Evolutionary conservation across 371 early-diverging fungal species (phyloP), one percentile per base, ranked within the genome.

Genomic region (Cladochytrium tenue): DNA sequence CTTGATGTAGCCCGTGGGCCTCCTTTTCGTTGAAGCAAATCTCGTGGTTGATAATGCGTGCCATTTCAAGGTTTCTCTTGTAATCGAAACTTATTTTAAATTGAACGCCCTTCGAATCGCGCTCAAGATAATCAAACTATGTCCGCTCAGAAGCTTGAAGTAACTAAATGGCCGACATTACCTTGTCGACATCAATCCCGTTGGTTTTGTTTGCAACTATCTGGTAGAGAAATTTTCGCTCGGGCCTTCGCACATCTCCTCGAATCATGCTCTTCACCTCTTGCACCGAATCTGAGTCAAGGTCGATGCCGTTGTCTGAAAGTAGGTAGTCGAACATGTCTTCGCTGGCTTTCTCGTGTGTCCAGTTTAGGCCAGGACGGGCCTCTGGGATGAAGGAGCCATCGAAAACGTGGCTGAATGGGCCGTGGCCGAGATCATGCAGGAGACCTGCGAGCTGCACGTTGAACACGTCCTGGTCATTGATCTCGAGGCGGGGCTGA

Each of bases 361-460:
- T 83, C 95, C 96, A 97, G 2, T 73, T 43, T 1, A 79, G 58
- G 2, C 80, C 89, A 0, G 93, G 93, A 31, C 88, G 77, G 57
- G 86, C 86, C 3, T 72, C 68, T 26, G 89, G 90, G 71, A 97
- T 91, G 68, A 97, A 90, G 59, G 79, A 84, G 66, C 84, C 87
- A 70, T 97, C 98, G 81, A 97, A 97, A 15, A 95, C 79, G 76
- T 97, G 98, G 67, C 92, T 92, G 76, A 91, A 96, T 0, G 97
- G 96, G 1, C 97, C 97, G 76, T 96, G 76, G n/a, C 95, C 95
- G 2, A 95, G 79, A 74, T 97, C 98, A 76, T 97, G 98, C 67
- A 93, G 93, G 15, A 98, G 77, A 2, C 96, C 98, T 28, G 98
- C 98, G 5, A 97, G 74, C 51, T 88, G 89, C 32, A 97, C 89